Conservation (phyloP, 257 asterid genomes). For the Plectranthus barbatus region DNA sequence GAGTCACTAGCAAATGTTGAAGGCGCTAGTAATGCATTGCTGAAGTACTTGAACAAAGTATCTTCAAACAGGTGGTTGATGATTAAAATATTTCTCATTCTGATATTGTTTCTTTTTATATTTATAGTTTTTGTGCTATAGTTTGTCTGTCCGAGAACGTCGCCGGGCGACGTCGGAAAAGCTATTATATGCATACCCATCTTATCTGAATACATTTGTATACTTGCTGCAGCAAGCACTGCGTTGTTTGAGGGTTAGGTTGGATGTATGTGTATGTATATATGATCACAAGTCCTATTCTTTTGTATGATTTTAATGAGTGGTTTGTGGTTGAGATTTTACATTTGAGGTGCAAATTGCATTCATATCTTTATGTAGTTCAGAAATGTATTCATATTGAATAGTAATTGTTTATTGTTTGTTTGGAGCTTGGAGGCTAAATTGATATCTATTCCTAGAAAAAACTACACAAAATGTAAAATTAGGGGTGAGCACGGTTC, state of each 20-base stretch:
- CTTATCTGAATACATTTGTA: not conserved
- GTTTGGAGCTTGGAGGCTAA: no score
- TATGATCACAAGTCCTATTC: not conserved
- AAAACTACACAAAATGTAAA: no score
- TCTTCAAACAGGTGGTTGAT: conserved; percentile 80
- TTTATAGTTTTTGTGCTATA: conserved; percentile 64
- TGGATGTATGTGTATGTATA: conserved; percentile 10
- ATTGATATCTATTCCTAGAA: no score
- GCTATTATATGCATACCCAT: not conserved
- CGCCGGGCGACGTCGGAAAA: not conserved
- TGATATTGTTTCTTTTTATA: conserved; percentile 50
- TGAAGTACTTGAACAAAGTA: conserved; percentile 57
- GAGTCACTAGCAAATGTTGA: conserved; percentile 71
- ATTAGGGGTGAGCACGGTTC: no score
- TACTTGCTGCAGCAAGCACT: not conserved
- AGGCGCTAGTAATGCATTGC: conserved; percentile 64
- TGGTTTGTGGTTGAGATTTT: not conserved
- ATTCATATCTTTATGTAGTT: not conserved
- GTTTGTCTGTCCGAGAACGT: not conserved
- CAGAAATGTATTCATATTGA: not conserved
- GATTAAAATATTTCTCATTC: conserved; percentile 66
- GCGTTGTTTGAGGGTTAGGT: not conserved
- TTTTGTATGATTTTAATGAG: not conserved
- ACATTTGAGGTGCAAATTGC: not conserved
- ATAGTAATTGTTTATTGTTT: not conserved